Conservation (phyloP, 2,329 filamentous ascomycete species). For the Aspergillus spinulosporus region DNA sequence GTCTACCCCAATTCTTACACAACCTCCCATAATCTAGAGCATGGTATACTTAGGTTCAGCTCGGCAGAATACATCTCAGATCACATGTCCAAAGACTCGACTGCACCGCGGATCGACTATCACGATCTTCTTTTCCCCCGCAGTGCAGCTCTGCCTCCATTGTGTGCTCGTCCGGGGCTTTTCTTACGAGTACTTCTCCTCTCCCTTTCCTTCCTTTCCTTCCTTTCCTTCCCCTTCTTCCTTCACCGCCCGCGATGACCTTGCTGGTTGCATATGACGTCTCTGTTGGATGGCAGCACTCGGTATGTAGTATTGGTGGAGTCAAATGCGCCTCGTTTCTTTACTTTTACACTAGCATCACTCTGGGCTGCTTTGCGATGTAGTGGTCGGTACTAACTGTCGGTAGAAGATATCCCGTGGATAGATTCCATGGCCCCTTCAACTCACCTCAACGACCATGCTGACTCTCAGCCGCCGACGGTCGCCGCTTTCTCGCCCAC, state of each 20-base stretch:
- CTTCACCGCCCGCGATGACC: slow-evolving; percentile 34
- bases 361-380: background rate
- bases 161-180: slow-evolving; percentile 5
- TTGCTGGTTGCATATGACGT: slow-evolving; percentile 35
- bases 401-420: slow-evolving; percentile 52
- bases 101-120: slow-evolving; percentile 17
- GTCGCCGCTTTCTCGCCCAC: slow-evolving; percentile 87
- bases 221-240: slow-evolving; percentile 9
- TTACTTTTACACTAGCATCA: slow-evolving; percentile 6
- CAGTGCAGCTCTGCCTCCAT: slow-evolving; percentile 5
- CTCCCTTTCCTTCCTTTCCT: background rate
- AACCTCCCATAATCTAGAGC: background rate
- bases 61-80: slow-evolving; percentile 11
- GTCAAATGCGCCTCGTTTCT: background rate
- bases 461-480: slow-evolving; percentile 63
- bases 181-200: slow-evolving; percentile 6
- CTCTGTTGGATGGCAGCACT: slow-evolving; percentile 53
- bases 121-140: slow-evolving; percentile 8
- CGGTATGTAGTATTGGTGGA: slow-evolving; percentile 37
- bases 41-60: background rate
- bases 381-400: slow-evolving; percentile 27
- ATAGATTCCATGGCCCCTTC: slow-evolving; percentile 54
- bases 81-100: slow-evolving; percentile 25
- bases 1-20: background rate
- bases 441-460: slow-evolving; percentile 41